Base-by-base conservation (phyloP, 2,329 filamentous ascomycete genomes). In the Tothia fuscella region DNA sequence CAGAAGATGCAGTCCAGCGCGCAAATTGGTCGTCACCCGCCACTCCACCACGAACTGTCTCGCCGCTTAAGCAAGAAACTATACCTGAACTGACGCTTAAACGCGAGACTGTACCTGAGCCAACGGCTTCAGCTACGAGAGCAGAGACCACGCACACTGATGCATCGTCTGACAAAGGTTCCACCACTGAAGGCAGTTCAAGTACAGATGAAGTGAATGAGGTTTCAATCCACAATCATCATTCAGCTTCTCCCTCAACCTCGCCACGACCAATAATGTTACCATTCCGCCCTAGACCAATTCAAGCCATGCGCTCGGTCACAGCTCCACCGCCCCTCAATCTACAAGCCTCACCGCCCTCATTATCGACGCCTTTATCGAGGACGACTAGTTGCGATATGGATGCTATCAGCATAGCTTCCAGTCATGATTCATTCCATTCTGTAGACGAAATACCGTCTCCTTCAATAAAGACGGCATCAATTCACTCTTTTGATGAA, bases 1-100 rank as follows among this genome's bases (percentile, higher is more conserved):
- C 66, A 10, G 63, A 69, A 45, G 60, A 61, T 35, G 58, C 49
- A 21, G 46, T 48, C 26, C 57, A 37, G 50, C 52, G 20, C 58
- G 55, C 22, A n/a, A 37, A 33, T 12, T 32, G 5, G 16, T 35
- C 39, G n/a, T 21, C 39, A 7, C 1, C n/a, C 13, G 21, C 10
- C 9, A n/a, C n/a, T n/a, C n/a, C n/a, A n/a, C n/a, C n/a, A n/a
- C n/a, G n/a, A n/a, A n/a, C n/a, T n/a, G n/a, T n/a, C n/a, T n/a
- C n/a, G n/a, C n/a, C n/a, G n/a, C n/a, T n/a, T n/a, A n/a, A n/a
- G n/a, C n/a, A n/a, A n/a, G n/a, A n/a, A n/a, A n/a, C n/a, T n/a
- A n/a, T n/a, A n/a, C n/a, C n/a, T n/a, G n/a, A n/a, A n/a, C n/a
- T n/a, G n/a, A n/a, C n/a, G n/a, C n/a, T n/a, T n/a, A n/a, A n/a